Percentiles rank a stretch among this genome's conserved stretches.
phyloP scores from a whole-genome alignment of 2,329 filamentous ascomycete genomes.

The Mycosphaerella arachidis region DNA sequence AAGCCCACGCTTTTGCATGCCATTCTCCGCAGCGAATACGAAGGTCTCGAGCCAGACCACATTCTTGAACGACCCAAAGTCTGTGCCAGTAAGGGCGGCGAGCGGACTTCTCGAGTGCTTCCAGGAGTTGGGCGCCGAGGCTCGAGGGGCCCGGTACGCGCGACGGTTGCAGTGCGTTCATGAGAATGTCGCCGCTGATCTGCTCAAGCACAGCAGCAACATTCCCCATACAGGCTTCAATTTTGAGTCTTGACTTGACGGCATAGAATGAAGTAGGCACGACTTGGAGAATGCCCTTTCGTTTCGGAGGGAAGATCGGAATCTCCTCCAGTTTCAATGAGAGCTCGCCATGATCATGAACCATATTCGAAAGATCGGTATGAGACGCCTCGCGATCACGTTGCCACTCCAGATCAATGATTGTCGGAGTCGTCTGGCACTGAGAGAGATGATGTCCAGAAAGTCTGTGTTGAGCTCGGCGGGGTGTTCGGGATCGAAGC shows the following conservation, averaged over 20 bases:
- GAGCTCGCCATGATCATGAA: constrained; percentile 4
- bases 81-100: too few species aligned
- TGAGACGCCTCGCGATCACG: neutral
- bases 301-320: neutral
- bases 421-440: constrained; percentile 10
- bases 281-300: neutral
- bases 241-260: neutral
- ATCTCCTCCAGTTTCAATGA: neutral
- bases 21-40: too few species aligned
- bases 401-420: constrained; percentile 12
- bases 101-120: too few species aligned
- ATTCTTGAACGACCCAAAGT: too few species aligned
- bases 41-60: too few species aligned
- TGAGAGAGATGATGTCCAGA: neutral
- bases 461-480: neutral
- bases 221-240: constrained; percentile 9
- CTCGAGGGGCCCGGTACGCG: too few species aligned
- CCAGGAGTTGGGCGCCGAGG: too few species aligned
- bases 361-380: neutral
- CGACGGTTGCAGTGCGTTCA: too few species aligned
- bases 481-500: neutral
- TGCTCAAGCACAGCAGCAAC: constrained; percentile 12
- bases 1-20: too few species aligned
- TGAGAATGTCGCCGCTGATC: neutral
- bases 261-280: neutral